Evolutionary conservation across 768 basidiomycete species (phyloP).

Genomic region (Russula foetens): DNA sequence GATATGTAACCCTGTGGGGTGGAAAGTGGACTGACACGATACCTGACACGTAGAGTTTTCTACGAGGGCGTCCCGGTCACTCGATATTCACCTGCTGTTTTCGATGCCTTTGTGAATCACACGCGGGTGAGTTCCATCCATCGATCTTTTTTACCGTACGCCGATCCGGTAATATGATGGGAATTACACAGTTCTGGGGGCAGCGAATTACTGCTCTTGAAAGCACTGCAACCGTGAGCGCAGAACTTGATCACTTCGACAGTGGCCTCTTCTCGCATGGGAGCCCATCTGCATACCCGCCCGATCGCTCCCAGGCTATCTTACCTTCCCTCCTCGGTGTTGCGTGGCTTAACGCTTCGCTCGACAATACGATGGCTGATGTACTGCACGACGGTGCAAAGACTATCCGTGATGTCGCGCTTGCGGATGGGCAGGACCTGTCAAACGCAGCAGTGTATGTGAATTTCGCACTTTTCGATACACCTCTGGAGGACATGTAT

Average conservation of each 20-base stretch:
- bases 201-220: too few relatives aligned
- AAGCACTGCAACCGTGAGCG: too few relatives aligned
- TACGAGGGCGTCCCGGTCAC: not conserved
- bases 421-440: constrained; percentile 20
- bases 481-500: not conserved
- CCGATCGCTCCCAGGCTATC: constrained; percentile 3
- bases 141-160: too few relatives aligned
- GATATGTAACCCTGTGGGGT: too few relatives aligned
- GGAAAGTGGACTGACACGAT: not conserved
- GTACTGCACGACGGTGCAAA: too few relatives aligned
- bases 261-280: constrained; percentile 1
- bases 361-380: too few relatives aligned
- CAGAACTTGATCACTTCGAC: too few relatives aligned
- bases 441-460: not conserved
- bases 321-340: not conserved
- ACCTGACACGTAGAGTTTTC: not conserved
- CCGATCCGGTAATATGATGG: too few relatives aligned
- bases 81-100: not conserved
- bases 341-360: constrained; percentile 15
- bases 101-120: not conserved
- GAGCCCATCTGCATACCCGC: constrained; percentile 8
- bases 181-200: too few relatives aligned
- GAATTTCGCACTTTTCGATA: not conserved
- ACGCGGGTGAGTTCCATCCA: not conserved
- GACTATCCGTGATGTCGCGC: not conserved